These are phyloP conservation scores for Ganoderma meredithae DNA, from an alignment of 1,284 basidiomycete genomes.

Conservation along the genomic window DNA sequence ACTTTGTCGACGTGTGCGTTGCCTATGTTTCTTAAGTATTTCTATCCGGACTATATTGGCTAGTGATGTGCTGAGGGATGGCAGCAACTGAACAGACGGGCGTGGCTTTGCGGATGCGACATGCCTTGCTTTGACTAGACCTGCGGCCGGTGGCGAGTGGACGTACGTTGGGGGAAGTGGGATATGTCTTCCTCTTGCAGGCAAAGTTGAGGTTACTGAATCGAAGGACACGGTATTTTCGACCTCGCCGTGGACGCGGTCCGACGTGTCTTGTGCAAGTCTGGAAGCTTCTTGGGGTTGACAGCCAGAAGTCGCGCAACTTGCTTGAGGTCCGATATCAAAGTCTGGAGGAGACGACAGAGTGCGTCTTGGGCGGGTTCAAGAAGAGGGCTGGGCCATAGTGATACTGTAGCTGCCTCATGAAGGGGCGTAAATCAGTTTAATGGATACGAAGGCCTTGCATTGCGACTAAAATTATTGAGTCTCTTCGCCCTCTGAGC, in stretches of 20 bases:
- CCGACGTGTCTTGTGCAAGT: neutral
- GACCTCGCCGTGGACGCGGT: neutral
- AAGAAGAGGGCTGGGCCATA: constrained; percentile 2
- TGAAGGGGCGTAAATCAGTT: too few relatives aligned
- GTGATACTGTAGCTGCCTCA: too few relatives aligned
- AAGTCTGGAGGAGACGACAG: constrained; percentile 48
- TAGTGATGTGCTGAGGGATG: constrained; percentile 31
- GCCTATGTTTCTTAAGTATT: neutral
- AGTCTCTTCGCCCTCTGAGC: neutral
- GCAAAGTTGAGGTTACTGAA: neutral
- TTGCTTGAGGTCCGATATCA: constrained; percentile 55
- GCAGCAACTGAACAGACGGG: constrained; percentile 51
- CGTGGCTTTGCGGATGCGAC: constrained; percentile 68
- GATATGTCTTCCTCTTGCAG: constrained; percentile 37
- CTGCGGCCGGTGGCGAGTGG: constrained; percentile 32
- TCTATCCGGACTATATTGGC: neutral
- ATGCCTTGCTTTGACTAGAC: constrained; percentile 50
- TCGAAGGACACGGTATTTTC: neutral
- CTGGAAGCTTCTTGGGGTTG: constrained; percentile 29
- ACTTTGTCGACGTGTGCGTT: neutral
- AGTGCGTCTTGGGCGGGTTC: constrained; percentile 39
- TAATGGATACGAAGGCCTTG: too few relatives aligned
- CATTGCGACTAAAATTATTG: too few relatives aligned
- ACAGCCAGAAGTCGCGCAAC: constrained; percentile 47
- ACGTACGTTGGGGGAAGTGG: constrained; percentile 14